Evolutionary conservation across 805 yeast genomes (phyloP).

Genomic region (Yamadazyma ubonensis): DNA sequence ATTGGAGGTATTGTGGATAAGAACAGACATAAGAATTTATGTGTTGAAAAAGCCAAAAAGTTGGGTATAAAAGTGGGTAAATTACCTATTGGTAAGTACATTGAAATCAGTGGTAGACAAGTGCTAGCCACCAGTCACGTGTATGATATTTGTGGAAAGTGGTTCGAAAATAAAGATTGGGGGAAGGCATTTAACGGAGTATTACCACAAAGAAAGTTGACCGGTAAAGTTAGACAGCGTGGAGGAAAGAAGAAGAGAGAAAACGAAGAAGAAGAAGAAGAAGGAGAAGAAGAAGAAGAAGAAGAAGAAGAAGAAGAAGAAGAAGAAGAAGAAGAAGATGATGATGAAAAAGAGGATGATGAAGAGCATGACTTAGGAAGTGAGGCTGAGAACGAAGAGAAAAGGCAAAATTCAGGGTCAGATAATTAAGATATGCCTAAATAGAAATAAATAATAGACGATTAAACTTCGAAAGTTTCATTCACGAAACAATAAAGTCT

Average conservation of each 20-base stretch:
- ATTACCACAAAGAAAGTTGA: slow-evolving; percentile 73
- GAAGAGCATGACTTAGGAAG: not conserved
- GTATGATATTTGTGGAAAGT: slow-evolving; percentile 78
- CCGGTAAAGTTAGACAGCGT: slow-evolving; percentile 22
- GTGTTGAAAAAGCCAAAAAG: slow-evolving; percentile 75
- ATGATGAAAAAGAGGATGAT: slow-evolving; percentile 1
- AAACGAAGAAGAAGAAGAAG: not conserved
- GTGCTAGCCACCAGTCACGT: slow-evolving; percentile 95
- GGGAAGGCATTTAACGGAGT: slow-evolving; percentile 81
- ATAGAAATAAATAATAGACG: not conserved
- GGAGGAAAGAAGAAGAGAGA: not conserved
- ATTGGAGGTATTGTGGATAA: slow-evolving; percentile 97
- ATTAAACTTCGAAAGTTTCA: not conserved
- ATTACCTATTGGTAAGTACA: slow-evolving; percentile 83
- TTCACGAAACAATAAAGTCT: no score
- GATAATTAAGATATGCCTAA: not conserved
- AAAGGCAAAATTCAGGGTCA: not conserved
- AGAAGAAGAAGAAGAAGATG: slow-evolving; percentile 4
- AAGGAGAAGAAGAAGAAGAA: slow-evolving; percentile 1
- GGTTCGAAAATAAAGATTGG: slow-evolving; percentile 83
- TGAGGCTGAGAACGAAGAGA: slow-evolving; percentile 4
- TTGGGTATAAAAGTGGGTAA: slow-evolving; percentile 71
- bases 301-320: not conserved
- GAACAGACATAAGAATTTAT: slow-evolving; percentile 79
- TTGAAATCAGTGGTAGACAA: slow-evolving; percentile 77